Evolutionary conservation across 768 basidiomycete species (phyloP).

Genomic region (Termitomyces heimii): DNA sequence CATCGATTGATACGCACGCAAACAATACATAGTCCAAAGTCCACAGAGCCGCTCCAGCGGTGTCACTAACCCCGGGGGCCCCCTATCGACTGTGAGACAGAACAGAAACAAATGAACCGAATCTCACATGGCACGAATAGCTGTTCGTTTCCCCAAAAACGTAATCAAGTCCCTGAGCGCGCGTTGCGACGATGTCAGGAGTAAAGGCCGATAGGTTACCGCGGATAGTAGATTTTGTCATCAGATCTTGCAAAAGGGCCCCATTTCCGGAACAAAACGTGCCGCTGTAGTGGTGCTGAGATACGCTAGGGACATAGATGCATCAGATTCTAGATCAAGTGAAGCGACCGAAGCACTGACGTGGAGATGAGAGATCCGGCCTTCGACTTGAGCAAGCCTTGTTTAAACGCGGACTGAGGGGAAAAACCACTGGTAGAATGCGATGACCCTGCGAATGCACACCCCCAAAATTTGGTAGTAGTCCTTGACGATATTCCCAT

Average conservation of each 20-base stretch:
- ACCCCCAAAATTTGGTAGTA: conserved; percentile 41
- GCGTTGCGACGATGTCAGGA: conserved; percentile 49
- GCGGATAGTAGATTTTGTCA: conserved; percentile 55
- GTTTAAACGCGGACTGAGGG: conserved; percentile 51
- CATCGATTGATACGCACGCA: conserved; percentile 27
- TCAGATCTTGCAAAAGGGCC: conserved; percentile 53
- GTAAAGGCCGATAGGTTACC: conserved; percentile 47
- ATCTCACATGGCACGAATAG: conserved; percentile 35
- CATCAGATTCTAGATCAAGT: background rate
- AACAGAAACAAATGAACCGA: background rate
- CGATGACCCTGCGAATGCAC: conserved; percentile 45
- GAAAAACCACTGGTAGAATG: conserved; percentile 45
- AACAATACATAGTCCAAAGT: conserved; percentile 59
- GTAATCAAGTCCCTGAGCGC: conserved; percentile 42
- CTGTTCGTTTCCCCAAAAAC: conserved; percentile 64
- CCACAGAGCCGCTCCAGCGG: conserved; percentile 69
- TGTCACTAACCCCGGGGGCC: conserved; percentile 56
- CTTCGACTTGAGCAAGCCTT: conserved; percentile 38
- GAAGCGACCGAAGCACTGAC: conserved; percentile 26
- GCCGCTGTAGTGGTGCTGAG: conserved; percentile 53
- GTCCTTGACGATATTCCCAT: conserved; percentile 31
- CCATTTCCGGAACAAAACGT: conserved; percentile 53
- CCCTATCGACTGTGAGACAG: conserved; percentile 22
- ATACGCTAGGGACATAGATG: conserved; percentile 31
- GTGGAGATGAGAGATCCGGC: conserved; percentile 47